Base-by-base conservation (phyloP, 768 basidiomycete species). In the Russula foetens region DNA sequence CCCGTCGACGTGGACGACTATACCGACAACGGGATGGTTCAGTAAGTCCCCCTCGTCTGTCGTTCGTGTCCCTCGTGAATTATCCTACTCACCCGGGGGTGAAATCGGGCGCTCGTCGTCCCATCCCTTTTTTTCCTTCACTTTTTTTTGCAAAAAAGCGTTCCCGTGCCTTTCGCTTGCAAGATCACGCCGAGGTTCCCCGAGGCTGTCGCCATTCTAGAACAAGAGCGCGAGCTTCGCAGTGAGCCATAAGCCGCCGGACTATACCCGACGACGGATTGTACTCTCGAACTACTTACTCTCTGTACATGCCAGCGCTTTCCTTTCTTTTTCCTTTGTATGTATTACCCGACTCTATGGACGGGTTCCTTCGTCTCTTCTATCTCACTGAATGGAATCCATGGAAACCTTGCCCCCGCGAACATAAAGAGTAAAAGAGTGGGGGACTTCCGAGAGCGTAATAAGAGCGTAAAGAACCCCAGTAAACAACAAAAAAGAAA, bases 91-190 rank as follows among this genome's bases (percentile, higher is more conserved):
- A 44, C 29, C 45, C 6, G 15, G 19, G 14, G 7, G 31, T 33
- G 31, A 33, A 41, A n/a, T n/a, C n/a, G n/a, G 1, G 12, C 38
- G n/a, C 15, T 11, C 47, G 28, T n/a, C 11, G n/a, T 11, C 2
- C 24, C 24, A 9, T 9, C 31, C 9, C 31, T 33, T 28, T 26
- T 21, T 4, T 39, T 35, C 8, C 9, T 9, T 8, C n/a, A n/a
- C 31, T 33, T 28, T 26, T 21, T 4, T 39, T 35, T 6, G 5
- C 6, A 4, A 2, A 8, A 21, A 41, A 69, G 68, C 26, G 46
- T 58, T 8, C 68, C 68, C 19, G 15, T 59, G 23, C 66, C 66
- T 1, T 69, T 69, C 41, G 51, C 54, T 15, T 69, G 66, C 53
- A 58, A 52, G 38, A 58, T 63, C 21, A 64, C 31, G 8, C 68